Conservation (phyloP, 805 yeast species). For the Kockiozyma suomiensis region DNA sequence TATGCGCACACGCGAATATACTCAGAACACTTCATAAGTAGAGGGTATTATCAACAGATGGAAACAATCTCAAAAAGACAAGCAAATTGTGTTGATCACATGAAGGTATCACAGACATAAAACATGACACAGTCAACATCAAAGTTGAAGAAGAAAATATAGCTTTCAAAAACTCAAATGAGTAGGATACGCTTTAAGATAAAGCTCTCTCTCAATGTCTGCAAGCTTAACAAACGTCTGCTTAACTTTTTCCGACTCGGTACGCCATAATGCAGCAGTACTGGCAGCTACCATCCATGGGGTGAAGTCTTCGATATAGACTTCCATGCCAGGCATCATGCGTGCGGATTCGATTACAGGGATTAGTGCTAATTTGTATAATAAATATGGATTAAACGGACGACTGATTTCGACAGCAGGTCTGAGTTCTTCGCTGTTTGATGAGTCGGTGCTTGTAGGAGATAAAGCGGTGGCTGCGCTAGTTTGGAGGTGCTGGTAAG, state of each 20-base stretch:
- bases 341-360: neutral
- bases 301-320: neutral
- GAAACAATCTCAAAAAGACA: too few species aligned
- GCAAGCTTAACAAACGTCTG: neutral
- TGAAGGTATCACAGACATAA: too few species aligned
- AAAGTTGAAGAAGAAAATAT: too few species aligned
- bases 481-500: slow-evolving; percentile 6
- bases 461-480: neutral
- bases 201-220: neutral
- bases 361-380: neutral
- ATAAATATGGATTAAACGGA: neutral
- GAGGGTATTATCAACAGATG: too few species aligned
- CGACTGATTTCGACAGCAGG: neutral
- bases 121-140: too few species aligned
- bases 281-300: neutral
- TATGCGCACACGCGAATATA: too few species aligned
- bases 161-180: neutral
- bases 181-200: neutral
- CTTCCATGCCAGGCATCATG: slow-evolving; percentile 2
- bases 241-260: neutral
- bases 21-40: too few species aligned
- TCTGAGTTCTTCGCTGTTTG: neutral
- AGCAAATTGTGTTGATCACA: too few species aligned
- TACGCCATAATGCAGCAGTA: slow-evolving; percentile 1
- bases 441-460: neutral